Conservation (phyloP, 306 rosid species). For the Vicia villosa region DNA sequence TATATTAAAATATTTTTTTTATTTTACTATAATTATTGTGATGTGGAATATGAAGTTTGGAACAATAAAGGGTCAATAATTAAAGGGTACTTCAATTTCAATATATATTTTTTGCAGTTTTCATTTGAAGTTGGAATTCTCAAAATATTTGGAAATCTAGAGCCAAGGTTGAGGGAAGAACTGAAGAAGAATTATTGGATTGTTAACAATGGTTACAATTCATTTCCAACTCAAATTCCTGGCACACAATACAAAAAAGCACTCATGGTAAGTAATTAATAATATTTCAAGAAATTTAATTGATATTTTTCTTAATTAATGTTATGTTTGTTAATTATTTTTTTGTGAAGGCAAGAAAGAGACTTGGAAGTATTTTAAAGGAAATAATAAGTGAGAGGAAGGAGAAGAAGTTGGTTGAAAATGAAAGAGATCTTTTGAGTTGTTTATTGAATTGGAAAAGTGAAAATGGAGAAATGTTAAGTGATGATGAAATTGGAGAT, state of each 20-base stretch:
- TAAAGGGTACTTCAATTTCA: conserved; percentile 26
- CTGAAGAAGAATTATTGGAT: conserved; percentile 61
- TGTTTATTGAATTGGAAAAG: conserved; percentile 64
- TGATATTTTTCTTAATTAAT: neutral
- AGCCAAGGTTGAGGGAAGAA: conserved; percentile 55
- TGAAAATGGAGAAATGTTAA: conserved; percentile 51
- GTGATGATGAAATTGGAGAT: conserved; percentile 74
- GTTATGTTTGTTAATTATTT: neutral
- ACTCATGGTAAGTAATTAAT: conserved; percentile 47
- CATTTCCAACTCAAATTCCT: conserved; percentile 70
- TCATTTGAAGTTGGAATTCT: conserved; percentile 86
- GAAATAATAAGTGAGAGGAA: conserved; percentile 68
- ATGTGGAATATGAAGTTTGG: neutral
- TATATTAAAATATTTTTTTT: neutral
- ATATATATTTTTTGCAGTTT: conserved; percentile 49
- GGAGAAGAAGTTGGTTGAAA: conserved; percentile 55
- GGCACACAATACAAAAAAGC: conserved; percentile 78
- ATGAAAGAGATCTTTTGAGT: conserved; percentile 63
- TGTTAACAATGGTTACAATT: conserved; percentile 79
- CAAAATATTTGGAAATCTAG: conserved; percentile 64
- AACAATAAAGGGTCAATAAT: neutral
- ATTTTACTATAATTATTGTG: neutral
- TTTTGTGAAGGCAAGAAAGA: conserved; percentile 67
- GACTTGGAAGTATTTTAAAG: conserved; percentile 57
- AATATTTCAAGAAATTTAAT: neutral